Percentiles rank a stretch among this genome's conserved stretches.
Conservation (phyloP, 495 filamentous ascomycete genomes). For the Podospora australis region DNA sequence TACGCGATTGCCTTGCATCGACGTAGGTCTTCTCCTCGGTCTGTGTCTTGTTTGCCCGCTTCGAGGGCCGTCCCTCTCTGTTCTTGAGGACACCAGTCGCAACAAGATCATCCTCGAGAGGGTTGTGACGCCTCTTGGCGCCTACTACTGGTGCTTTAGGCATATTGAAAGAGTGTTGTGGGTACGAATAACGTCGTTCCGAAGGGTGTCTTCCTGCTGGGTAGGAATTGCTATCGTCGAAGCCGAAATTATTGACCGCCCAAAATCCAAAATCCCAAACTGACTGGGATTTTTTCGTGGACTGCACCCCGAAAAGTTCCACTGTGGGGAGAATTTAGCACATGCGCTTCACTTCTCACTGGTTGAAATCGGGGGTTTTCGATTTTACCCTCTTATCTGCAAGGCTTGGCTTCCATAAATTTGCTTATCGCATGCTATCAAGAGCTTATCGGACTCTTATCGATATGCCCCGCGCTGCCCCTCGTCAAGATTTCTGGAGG, state of each 20-base stretch:
- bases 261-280: not conserved
- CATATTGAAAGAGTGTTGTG: constrained; percentile 27
- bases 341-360: constrained; percentile 16
- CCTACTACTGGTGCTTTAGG: constrained; percentile 43
- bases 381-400: not conserved
- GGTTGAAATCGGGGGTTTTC: not conserved
- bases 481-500: constrained; percentile 3
- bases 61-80: constrained; percentile 43
- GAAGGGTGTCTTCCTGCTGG: not conserved
- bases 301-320: constrained; percentile 18
- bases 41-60: constrained; percentile 52
- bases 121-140: constrained; percentile 53
- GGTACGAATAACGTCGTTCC: not conserved
- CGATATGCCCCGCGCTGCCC: constrained; percentile 20
- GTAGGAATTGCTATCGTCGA: not conserved
- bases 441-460: constrained; percentile 7
- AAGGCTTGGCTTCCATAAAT: not conserved
- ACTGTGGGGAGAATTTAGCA: constrained; percentile 14
- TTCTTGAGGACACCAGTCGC: constrained; percentile 56
- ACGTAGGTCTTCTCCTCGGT: constrained; percentile 65
- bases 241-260: not conserved
- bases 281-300: constrained; percentile 18
- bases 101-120: constrained; percentile 64
- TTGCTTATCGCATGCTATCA: not conserved
- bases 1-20: constrained; percentile 77